Base-by-base conservation (phyloP, 306 rosid species). In the Rubus idaeus region DNA sequence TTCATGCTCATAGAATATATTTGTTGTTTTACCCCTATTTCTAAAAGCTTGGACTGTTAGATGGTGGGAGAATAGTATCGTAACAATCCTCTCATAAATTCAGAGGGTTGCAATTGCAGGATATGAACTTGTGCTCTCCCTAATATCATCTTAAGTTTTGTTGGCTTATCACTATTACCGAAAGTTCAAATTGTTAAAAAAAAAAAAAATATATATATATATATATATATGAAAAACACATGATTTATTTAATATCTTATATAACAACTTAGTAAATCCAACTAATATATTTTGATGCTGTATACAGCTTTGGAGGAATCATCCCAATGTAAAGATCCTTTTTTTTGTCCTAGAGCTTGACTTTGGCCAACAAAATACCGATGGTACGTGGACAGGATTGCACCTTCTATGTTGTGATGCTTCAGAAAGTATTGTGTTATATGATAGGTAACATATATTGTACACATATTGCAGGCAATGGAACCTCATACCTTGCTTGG, bases 241-340 rank as follows among this genome's bases (percentile, higher is more conserved):
- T 71, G 4, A 26, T 75, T 73, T 35, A 26, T 42, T 71, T 45
- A 47, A 58, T 23, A 47, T 66, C 23, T 44, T 75, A 68, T 55
- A 53, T 62, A 58, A 21, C 45, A 20, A 63, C 49, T 51, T 73
- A 35, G 51, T 68, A 12, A 46, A 65, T 70, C 57, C 50, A 42
- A 70, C 62, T 74, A 58, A 55, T 84, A 50, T 74, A 42, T 71
- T 71, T 58, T 57, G 37, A 41, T 81, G 74, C 63, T 83, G 77
- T 75, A 44, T 77, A 77, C 87, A 93, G 97, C 70, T 81, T 91
- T 93, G 63, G 89, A 86, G 81, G 91, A 90, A 71, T 78, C 97
- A 81, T 85, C 91, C 56, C 92, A 79, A 58, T 5, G 50, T 65
- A 89, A 90, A 83, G 96, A 93, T 83, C 94, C 96, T 49, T 78